Percentiles rank a stretch among this genome's conserved stretches.
phyloP scores from a whole-genome alignment of 352 stramenopile species.

The Globisporangium echinulatum region DNA sequence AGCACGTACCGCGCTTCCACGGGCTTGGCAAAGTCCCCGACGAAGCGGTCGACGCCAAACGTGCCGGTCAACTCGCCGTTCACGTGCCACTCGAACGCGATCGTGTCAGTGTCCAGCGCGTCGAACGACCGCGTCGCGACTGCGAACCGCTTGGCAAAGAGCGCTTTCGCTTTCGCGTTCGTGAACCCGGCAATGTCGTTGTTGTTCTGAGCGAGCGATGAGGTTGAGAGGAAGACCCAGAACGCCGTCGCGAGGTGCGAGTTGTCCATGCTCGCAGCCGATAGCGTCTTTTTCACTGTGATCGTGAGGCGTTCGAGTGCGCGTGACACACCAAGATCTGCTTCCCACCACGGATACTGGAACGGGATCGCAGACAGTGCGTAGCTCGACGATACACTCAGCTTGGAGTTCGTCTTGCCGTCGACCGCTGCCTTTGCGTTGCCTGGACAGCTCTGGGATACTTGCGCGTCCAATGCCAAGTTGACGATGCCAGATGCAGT shows the following conservation, averaged over 20 bases:
- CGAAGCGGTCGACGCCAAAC: constrained; percentile 33
- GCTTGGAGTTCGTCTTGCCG: constrained; percentile 21
- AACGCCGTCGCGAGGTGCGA: constrained; percentile 27
- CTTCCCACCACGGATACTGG: constrained; percentile 60
- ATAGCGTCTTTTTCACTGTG: constrained; percentile 35
- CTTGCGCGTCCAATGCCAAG: constrained; percentile 21
- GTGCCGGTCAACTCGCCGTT: constrained; percentile 30
- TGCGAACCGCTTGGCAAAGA: constrained; percentile 27
- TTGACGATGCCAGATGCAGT: constrained; percentile 51
- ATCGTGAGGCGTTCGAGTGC: constrained; percentile 49
- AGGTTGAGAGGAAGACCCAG: constrained; percentile 45
- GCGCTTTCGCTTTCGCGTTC: constrained; percentile 15
- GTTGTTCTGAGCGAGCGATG: constrained; percentile 23
- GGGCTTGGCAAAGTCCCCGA: constrained; percentile 23
- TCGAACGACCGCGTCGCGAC: constrained; percentile 37
- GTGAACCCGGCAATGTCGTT: constrained; percentile 30
- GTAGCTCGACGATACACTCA: constrained; percentile 37
- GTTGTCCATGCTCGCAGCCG: constrained; percentile 19
- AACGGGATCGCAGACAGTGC: constrained; percentile 38
- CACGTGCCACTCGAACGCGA: constrained; percentile 51
- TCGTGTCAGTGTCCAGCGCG: constrained; percentile 29
- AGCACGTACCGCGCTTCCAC: constrained; percentile 38
- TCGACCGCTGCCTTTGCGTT: constrained; percentile 48
- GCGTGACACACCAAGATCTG: constrained; percentile 24
- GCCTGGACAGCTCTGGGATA: constrained; percentile 42